phyloP scores from a whole-genome alignment of 345 rosid species.

The Gynandropsis gynandra region DNA sequence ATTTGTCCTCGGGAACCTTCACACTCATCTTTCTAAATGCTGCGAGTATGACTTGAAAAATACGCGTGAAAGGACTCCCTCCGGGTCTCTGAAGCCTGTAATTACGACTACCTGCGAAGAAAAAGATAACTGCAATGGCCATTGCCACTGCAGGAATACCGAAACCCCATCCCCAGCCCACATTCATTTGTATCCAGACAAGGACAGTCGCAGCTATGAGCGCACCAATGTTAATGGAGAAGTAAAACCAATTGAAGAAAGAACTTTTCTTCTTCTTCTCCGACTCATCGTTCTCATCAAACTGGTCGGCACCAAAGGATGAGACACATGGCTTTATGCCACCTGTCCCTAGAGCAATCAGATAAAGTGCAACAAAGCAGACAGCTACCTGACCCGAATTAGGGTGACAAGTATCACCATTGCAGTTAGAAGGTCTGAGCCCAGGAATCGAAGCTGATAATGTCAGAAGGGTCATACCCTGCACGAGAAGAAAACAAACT shows the following conservation, averaged over 20 bases:
- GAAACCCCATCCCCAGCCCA: slow-evolving; percentile 97
- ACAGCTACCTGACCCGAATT: slow-evolving; percentile 40
- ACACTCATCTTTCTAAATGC: slow-evolving; percentile 57
- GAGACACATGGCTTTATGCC: slow-evolving; percentile 98
- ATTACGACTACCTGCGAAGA: slow-evolving; percentile 62
- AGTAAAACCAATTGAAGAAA: slow-evolving; percentile 96
- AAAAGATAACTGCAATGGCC: slow-evolving; percentile 71
- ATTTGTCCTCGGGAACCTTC: slow-evolving; percentile 59
- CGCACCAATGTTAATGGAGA: slow-evolving; percentile 84
- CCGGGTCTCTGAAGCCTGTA: slow-evolving; percentile 82
- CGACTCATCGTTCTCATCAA: slow-evolving; percentile 67
- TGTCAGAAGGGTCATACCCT: slow-evolving; percentile 94
- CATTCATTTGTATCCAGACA: slow-evolving; percentile 96
- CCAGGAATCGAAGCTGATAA: slow-evolving; percentile 69
- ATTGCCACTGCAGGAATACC: slow-evolving; percentile 82
- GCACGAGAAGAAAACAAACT: slow-evolving; percentile 13
- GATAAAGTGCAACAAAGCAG: slow-evolving; percentile 62
- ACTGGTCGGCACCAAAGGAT: slow-evolving; percentile 95
- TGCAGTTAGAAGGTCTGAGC: slow-evolving; percentile 54
- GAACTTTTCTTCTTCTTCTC: slow-evolving; percentile 81
- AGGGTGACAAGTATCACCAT: slow-evolving; percentile 45
- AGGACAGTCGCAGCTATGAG: slow-evolving; percentile 79
- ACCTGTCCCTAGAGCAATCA: slow-evolving; percentile 93
- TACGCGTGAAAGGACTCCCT: slow-evolving; percentile 87
- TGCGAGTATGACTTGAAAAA: slow-evolving; percentile 72